Conservation (phyloP, 2,329 filamentous ascomycete genomes). For the Phoma sp. region DNA sequence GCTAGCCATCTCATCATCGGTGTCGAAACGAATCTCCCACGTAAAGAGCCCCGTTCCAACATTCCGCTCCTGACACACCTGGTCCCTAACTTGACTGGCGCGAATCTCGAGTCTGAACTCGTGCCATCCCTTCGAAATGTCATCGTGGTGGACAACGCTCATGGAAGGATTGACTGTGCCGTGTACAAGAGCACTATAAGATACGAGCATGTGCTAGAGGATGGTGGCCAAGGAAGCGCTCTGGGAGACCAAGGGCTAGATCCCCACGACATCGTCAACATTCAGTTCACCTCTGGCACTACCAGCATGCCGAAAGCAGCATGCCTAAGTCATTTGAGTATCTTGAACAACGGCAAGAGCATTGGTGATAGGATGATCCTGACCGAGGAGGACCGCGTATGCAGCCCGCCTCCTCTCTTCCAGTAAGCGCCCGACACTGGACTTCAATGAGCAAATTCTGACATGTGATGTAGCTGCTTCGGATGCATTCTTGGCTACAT, state of each 20-base stretch:
- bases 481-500: constrained; percentile 93
- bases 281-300: constrained; percentile 97
- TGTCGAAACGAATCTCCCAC: constrained; percentile 83
- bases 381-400: constrained; percentile 70
- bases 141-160: constrained; percentile 79
- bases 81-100: constrained; percentile 54
- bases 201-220: constrained; percentile 54
- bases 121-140: constrained; percentile 75
- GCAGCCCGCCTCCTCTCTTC: constrained; percentile 65
- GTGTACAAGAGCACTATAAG: constrained; percentile 46
- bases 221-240: constrained; percentile 48
- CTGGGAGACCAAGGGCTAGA: constrained; percentile 58
- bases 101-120: constrained; percentile 57
- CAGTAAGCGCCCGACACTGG: constrained; percentile 41
- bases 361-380: constrained; percentile 88
- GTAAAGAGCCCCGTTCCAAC: constrained; percentile 66
- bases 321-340: constrained; percentile 81
- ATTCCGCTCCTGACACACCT: constrained; percentile 62
- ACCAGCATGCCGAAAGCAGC: constrained; percentile 91
- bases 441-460: neutral
- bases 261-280: constrained; percentile 80
- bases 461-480: constrained; percentile 67
- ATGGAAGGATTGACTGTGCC: constrained; percentile 57
- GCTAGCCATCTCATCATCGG: constrained; percentile 79
- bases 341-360: constrained; percentile 88